phyloP scores from a whole-genome alignment of 495 filamentous ascomycete species.

The Tetracladium marchalianum region DNA sequence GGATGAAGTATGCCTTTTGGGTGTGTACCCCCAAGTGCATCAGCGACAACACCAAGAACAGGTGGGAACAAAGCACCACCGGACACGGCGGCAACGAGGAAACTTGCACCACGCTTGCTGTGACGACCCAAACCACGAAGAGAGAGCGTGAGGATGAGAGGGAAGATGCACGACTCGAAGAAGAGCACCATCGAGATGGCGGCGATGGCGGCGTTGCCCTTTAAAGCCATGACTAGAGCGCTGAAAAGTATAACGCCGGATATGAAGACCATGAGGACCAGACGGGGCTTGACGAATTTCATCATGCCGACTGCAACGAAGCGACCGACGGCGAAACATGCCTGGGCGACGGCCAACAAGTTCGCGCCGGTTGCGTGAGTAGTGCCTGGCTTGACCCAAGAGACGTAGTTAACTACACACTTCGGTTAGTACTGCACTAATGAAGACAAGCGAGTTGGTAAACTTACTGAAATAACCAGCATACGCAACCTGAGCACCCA shows the following conservation, averaged over 20 bases:
- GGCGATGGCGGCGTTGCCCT: constrained; percentile 41
- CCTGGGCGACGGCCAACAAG: constrained; percentile 56
- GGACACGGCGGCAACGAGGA: constrained; percentile 52
- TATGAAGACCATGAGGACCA: constrained; percentile 40
- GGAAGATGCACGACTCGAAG: constrained; percentile 61
- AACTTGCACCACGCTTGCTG: constrained; percentile 54
- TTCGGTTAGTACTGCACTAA: too few species aligned
- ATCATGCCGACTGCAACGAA: constrained; percentile 48
- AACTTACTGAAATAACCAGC: constrained; percentile 46
- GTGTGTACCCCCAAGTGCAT: constrained; percentile 27
- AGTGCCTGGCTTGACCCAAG: constrained; percentile 18
- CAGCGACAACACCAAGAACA: constrained; percentile 48
- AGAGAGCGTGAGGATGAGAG: constrained; percentile 57
- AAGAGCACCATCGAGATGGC: constrained; percentile 56
- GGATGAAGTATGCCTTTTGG: constrained; percentile 27
- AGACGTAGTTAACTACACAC: constrained; percentile 23
- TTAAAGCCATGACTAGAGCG: constrained; percentile 40
- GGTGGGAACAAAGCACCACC: constrained; percentile 58
- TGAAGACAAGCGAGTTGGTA: background rate
- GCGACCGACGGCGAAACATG: constrained; percentile 53
- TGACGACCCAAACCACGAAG: constrained; percentile 60
- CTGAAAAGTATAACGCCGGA: constrained; percentile 47
- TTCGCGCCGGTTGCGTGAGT: constrained; percentile 28
- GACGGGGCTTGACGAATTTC: constrained; percentile 39
- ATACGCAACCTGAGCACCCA: constrained; percentile 56